Evolutionary conservation across 495 filamentous ascomycete genomes (phyloP), one percentile per base, ranked within the genome.

Genomic region (Xylaria nigripes): DNA sequence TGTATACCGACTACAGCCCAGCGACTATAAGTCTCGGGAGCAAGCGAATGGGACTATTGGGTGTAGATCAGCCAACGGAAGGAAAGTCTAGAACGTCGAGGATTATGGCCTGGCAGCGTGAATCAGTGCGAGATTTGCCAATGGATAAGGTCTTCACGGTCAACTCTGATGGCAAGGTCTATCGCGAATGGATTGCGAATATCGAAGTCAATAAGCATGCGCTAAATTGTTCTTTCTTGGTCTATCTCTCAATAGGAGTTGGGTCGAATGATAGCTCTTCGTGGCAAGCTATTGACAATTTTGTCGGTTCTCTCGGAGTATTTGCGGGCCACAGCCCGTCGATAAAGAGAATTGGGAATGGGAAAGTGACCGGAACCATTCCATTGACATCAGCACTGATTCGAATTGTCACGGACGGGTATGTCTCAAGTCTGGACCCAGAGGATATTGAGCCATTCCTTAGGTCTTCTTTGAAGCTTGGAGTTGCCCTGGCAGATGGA

Each of bases 121-220:
- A 55, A 34, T 53, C 61, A 42, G 49, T 15, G 16, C 24, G 22
- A 56, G 22, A 41, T 30, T 47, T 58, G 48, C 47, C 59, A 44
- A 55, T n/a, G 21, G n/a, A 45, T 19, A 25, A 5, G 32, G 21
- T 58, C 29, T 21, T 61, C 4, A 51, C 49, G 30, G 48, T 50
- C 2, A 50, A 70, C 36, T 64, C 73, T 24, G 54, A 29, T 6
- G 67, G 65, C 18, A 56, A 58, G 34, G 54, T 57, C 9, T 75
- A 79, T 56, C 70, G 68, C 23, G 76, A 87, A 61, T 87, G 83
- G 76, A 72, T 78, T n/a, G 75, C 75, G 52, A 83, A 81, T 61
- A 73, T 87, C 54, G 62, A 65, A 9, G 81, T 81, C 13, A 64
- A 70, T 24, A 82, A 80, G 58, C 77, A 76, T 47, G 79, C 75